Percentiles rank a stretch among this genome's conserved stretches.
These are phyloP conservation scores for Lecanoromycetidae sp. DNA, from an alignment of 2,329 filamentous ascomycete genomes.

Conservation along the genomic window DNA sequence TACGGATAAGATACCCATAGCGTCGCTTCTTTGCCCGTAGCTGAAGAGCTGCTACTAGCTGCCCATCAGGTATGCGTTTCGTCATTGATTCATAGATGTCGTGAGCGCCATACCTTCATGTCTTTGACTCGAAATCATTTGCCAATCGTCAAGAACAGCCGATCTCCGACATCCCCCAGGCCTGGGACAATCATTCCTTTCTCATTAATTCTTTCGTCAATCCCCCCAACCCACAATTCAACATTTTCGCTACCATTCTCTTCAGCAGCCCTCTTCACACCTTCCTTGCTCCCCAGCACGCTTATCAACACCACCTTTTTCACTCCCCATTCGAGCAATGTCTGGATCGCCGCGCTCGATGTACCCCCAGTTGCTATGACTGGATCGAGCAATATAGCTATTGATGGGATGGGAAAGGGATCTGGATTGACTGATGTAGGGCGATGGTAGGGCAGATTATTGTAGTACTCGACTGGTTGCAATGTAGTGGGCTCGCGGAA, in stretches of 20 bases:
- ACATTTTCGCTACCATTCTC: constrained; percentile 43
- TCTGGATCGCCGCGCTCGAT: constrained; percentile 77
- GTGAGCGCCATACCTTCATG: neutral
- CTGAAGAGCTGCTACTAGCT: neutral
- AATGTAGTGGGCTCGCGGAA: constrained; percentile 83
- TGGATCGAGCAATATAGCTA: constrained; percentile 81
- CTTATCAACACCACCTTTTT: constrained; percentile 63
- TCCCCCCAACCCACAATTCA: constrained; percentile 69
- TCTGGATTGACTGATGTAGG: constrained; percentile 23
- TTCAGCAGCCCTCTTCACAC: constrained; percentile 56
- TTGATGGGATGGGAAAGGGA: constrained; percentile 36
- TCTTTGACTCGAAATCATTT: constrained; percentile 41
- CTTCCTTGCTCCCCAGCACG: constrained; percentile 59
- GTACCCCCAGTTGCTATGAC: constrained; percentile 91
- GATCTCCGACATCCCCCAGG: constrained; percentile 79
- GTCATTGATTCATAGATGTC: too few species aligned
- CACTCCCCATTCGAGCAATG: constrained; percentile 84
- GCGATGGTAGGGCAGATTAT: constrained; percentile 74
- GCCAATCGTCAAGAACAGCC: constrained; percentile 77
- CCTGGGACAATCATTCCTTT: constrained; percentile 85
- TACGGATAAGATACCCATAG: too few species aligned
- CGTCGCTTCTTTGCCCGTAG: neutral
- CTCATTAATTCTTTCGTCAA: constrained; percentile 63
- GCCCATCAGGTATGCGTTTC: too few species aligned
- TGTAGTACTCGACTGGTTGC: constrained; percentile 92